Base-by-base conservation (phyloP, 352 stramenopile species). In the Pythium phragmitis region DNA sequence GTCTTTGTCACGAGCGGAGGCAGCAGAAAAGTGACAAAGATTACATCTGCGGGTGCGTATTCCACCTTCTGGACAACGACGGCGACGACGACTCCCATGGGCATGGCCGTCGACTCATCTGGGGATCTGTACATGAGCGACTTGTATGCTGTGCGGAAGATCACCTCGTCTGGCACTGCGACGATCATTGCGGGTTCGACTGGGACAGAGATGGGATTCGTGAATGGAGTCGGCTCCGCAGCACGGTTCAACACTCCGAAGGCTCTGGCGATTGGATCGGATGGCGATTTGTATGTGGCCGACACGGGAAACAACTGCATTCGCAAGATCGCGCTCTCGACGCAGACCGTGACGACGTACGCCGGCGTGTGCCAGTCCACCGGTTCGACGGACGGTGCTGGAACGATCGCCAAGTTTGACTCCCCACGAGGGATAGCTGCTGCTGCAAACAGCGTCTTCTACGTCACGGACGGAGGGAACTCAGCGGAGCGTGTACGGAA, bases 231-330 rank as follows among this genome's bases (percentile, higher is more conserved):
- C 21, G 21, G 21, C 21, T 21, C 1, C 21, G 14, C 41, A 8
- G 59, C 59, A n/a, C 59, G 26, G 28, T 66, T 66, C 41, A 59
- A 33, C 7, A 4, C 21, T 1, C 59, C 59, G 6, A 60, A 48
- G 19, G 39, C 49, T 16, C 59, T 66, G 4, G 33, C 42, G 13
- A 55, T 66, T 17, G 47, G 57, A 39, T 66, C 50, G 33, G 59
- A 66, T 54, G 59, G 59, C 2, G 46, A 66, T 23, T 66, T 21
- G 26, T 60, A 60, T 39, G 28, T 66, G 5, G 50, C 59, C 41
- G 59, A 60, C 42, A 48, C 23, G 13, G 50, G 42, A 60, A 66
- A 8, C 21, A 13, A 60, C 12, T 66, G 59, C 21, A 60, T 66
- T 30, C 59, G 59, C n/a, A 66, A 66, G 16, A 36, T 66, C 2